Conservation (phyloP, 257 asterid species). For the Euphrasia confusa region DNA sequence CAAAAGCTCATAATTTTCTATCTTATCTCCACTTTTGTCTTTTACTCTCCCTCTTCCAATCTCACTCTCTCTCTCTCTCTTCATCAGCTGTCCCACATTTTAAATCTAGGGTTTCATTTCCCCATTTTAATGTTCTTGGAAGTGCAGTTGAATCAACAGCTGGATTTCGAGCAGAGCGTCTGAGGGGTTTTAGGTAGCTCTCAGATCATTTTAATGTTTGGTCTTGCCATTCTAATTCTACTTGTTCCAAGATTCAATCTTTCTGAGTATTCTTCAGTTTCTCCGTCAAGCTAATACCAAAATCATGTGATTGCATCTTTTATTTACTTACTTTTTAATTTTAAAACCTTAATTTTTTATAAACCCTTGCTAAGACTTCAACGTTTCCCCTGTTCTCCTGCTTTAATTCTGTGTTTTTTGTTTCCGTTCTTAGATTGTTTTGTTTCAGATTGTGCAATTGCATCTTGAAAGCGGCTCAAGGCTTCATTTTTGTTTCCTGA, state of each 20-base stretch:
- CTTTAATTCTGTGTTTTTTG: background rate
- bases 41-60: constrained; percentile 39
- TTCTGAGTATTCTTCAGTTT: constrained; percentile 9
- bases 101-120: constrained; percentile 68
- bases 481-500: too few species aligned
- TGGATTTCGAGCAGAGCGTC: constrained; percentile 19
- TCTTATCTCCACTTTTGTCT: constrained; percentile 57
- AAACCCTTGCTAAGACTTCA: constrained; percentile 31
- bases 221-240: constrained; percentile 2
- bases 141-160: constrained; percentile 13
- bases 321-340: background rate
- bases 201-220: constrained; percentile 23
- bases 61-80: constrained; percentile 20
- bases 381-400: background rate
- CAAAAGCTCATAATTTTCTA: constrained; percentile 42
- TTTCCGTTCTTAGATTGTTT: background rate
- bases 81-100: constrained; percentile 30
- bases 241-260: constrained; percentile 20
- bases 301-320: constrained; percentile 7
- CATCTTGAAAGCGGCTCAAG: background rate
- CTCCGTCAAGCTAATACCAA: constrained; percentile 11
- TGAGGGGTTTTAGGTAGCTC: constrained; percentile 20
- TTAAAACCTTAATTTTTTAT: constrained; percentile 24
- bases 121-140: constrained; percentile 18
- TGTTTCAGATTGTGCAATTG: background rate